These are phyloP conservation scores for Uronychia binucleata DNA, from an alignment of 73 alveolate genomes.

Conservation along the genomic window DNA sequence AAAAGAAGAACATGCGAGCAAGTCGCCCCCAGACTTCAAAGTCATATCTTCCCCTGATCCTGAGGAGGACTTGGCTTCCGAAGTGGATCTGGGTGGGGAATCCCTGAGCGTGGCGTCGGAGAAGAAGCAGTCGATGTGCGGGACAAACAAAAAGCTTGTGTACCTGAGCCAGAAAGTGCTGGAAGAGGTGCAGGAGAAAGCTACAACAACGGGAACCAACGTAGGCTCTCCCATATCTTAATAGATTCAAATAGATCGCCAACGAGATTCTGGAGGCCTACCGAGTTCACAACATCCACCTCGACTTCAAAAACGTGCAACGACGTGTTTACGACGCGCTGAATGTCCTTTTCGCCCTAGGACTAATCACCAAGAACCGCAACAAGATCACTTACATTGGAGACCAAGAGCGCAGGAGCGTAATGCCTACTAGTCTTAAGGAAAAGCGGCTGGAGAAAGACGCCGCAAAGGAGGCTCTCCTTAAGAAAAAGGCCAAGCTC, in stretches of 20 bases:
- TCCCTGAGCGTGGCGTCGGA: no score
- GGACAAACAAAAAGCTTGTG: conserved; percentile 40
- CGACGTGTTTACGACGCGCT: conserved; percentile 93
- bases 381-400: conserved; percentile 28
- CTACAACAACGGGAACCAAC: conserved; percentile 28
- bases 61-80: no score
- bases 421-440: not conserved
- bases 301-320: conserved; percentile 84
- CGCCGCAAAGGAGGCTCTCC: not conserved
- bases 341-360: conserved; percentile 85
- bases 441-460: not conserved
- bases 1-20: no score
- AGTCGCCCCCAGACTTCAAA: no score
- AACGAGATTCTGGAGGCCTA: conserved; percentile 44
- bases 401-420: not conserved
- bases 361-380: conserved; percentile 72
- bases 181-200: conserved; percentile 33
- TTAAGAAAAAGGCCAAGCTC: no score
- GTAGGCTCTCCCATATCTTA: not conserved
- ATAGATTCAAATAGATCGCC: conserved; percentile 42
- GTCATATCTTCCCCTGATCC: no score
- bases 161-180: conserved; percentile 47
- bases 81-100: no score
- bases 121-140: no score
- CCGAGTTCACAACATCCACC: conserved; percentile 22